phyloP scores from a whole-genome alignment of 2,329 filamentous ascomycete genomes.

The Phialophora expanda region DNA sequence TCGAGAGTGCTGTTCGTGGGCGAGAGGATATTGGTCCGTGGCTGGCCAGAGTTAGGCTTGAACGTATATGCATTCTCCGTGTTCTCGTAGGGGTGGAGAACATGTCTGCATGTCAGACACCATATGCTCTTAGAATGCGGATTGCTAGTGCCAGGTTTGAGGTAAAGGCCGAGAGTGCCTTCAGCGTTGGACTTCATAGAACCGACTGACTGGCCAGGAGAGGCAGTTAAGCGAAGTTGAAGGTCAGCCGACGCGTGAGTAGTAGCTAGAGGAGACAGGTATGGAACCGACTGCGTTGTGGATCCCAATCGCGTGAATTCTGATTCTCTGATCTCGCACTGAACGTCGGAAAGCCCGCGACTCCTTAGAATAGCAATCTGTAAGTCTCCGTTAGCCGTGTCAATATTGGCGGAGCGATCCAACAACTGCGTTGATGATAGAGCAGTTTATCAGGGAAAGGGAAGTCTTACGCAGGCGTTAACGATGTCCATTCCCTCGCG shows the following conservation, averaged over 20 bases:
- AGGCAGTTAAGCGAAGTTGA: constrained; percentile 4
- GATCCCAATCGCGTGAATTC: background rate
- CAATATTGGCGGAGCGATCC: background rate
- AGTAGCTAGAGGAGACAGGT: background rate
- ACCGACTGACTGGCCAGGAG: constrained; percentile 15
- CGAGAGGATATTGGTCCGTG: background rate
- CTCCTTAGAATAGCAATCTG: background rate
- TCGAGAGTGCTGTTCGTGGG: background rate
- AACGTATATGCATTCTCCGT: background rate
- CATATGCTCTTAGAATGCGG: constrained; percentile 6
- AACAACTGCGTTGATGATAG: background rate
- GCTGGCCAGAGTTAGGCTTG: background rate
- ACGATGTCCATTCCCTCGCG: constrained; percentile 8
- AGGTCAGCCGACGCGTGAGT: background rate
- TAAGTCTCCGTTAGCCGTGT: background rate
- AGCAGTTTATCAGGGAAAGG: background rate
- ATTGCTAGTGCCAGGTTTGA: constrained; percentile 13
- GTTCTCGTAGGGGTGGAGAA: background rate
- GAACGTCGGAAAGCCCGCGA: background rate
- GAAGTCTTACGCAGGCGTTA: constrained; percentile 15
- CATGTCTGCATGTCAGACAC: constrained; percentile 14
- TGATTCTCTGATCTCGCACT: background rate
- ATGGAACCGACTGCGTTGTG: background rate
- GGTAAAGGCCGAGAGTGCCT: constrained; percentile 12
- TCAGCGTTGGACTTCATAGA: constrained; percentile 1